Conservation (phyloP, 805 yeast species). For the Candida manassasensis region DNA sequence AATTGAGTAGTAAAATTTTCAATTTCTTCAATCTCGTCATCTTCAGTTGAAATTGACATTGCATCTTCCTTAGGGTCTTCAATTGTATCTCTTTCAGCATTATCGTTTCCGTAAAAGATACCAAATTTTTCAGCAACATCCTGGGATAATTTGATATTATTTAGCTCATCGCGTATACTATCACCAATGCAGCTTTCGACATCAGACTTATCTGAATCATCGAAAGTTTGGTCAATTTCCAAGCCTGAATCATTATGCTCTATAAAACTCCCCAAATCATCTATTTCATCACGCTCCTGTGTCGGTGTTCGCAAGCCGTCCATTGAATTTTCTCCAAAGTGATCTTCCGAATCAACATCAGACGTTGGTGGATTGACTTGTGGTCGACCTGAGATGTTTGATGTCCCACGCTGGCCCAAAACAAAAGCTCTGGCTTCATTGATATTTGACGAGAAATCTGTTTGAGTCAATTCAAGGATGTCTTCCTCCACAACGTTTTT, state of each 20-base stretch:
- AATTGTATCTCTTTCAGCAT: slow-evolving; percentile 3
- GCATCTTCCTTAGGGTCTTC: slow-evolving; percentile 10
- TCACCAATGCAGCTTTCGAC: neutral
- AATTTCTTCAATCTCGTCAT: slow-evolving; percentile 15
- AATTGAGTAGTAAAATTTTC: slow-evolving; percentile 31
- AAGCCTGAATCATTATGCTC: slow-evolving; percentile 9
- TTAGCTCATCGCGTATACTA: slow-evolving; percentile 16
- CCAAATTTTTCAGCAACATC: slow-evolving; percentile 30
- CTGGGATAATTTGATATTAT: slow-evolving; percentile 26
- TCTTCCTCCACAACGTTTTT: slow-evolving; percentile 1
- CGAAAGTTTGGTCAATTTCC: slow-evolving; percentile 12
- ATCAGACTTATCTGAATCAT: slow-evolving; percentile 8
- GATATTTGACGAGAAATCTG: slow-evolving; percentile 7
- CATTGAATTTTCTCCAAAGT: slow-evolving; percentile 30
- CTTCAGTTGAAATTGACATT: slow-evolving; percentile 1
- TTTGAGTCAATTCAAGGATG: slow-evolving; percentile 4
- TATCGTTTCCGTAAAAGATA: slow-evolving; percentile 15
- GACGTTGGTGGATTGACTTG: slow-evolving; percentile 2
- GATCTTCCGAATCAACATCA: slow-evolving; percentile 21
- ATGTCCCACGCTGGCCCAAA: neutral
- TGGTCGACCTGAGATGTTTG: neutral
- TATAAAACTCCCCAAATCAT: slow-evolving; percentile 24
- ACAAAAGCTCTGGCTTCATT: slow-evolving; percentile 14
- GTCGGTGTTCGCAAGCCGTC: slow-evolving; percentile 33
- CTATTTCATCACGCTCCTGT: slow-evolving; percentile 27